Conservation (phyloP, 1,284 basidiomycete genomes). For the Volvariella volvacea region DNA sequence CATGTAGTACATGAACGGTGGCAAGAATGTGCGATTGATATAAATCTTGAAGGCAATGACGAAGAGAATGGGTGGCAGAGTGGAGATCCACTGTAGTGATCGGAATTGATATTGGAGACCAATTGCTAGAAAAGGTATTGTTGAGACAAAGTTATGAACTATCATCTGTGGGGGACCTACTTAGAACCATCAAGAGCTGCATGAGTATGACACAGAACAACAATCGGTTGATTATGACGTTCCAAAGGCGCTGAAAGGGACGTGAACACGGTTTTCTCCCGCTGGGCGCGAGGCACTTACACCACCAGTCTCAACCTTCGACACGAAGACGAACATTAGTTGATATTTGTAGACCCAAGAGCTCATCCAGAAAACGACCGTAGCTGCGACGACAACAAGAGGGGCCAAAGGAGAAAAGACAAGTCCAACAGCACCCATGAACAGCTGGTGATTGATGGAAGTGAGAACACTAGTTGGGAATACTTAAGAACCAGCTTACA, state of each 20-base stretch:
- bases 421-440: conserved; percentile 82
- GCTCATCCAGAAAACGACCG: conserved; percentile 79
- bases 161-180: conserved; percentile 42
- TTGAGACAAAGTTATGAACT: neutral
- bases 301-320: conserved; percentile 87
- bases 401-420: conserved; percentile 92
- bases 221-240: conserved; percentile 83
- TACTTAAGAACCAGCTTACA: conserved; percentile 26
- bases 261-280: conserved; percentile 5
- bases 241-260: conserved; percentile 75
- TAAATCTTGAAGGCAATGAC: conserved; percentile 80
- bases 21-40: conserved; percentile 61
- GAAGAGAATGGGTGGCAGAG: conserved; percentile 73
- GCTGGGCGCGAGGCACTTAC: conserved; percentile 37
- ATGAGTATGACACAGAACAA: conserved; percentile 71
- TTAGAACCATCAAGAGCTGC: conserved; percentile 82
- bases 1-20: conserved; percentile 73
- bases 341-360: conserved; percentile 88
- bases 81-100: conserved; percentile 65
- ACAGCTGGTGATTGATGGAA: conserved; percentile 45
- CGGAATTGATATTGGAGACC: conserved; percentile 77
- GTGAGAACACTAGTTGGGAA: conserved; percentile 6
- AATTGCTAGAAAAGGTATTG: conserved; percentile 55
- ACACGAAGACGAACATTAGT: conserved; percentile 87
- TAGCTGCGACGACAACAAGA: conserved; percentile 71